phyloP scores from a whole-genome alignment of 345 rosid genomes.

The Lumnitzera littorea region DNA sequence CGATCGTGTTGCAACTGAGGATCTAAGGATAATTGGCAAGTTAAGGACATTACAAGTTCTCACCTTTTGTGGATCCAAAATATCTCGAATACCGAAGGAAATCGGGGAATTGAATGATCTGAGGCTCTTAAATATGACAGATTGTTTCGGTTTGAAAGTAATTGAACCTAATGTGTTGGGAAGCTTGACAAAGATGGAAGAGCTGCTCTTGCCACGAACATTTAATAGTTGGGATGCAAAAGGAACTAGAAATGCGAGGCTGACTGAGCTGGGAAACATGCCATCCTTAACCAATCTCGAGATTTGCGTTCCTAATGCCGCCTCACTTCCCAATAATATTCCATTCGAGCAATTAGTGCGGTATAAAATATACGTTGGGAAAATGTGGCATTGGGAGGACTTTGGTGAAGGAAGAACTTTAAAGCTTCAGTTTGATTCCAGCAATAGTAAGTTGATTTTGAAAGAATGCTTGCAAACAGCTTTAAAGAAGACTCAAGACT shows the following conservation, averaged over 20 bases:
- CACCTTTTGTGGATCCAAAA: conserved; percentile 8
- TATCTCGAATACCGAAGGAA: conserved; percentile 14
- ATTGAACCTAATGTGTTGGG: conserved; percentile 12
- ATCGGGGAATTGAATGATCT: conserved; percentile 11
- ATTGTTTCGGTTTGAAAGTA: conserved; percentile 4
- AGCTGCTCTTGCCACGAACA: conserved; percentile 11
- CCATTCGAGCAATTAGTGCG: not conserved
- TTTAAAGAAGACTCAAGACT: not conserved
- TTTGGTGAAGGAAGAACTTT: not conserved
- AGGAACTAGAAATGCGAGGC: conserved; percentile 3
- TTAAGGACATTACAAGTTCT: conserved; percentile 14
- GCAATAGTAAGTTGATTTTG: too few species aligned
- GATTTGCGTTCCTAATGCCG: conserved; percentile 2
- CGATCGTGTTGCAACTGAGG: not conserved
- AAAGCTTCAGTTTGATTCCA: conserved; percentile 1
- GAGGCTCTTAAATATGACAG: conserved; percentile 7
- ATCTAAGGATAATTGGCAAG: conserved; percentile 4
- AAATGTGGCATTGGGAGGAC: not conserved
- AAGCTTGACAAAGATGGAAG: conserved; percentile 21
- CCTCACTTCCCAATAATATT: not conserved
- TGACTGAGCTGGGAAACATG: conserved; percentile 17
- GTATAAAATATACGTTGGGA: not conserved
- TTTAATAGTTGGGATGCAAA: conserved; percentile 13
- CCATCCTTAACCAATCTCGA: conserved; percentile 5
- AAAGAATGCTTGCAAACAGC: not conserved